Evolutionary conservation across 352 stramenopile species (phyloP).

Genomic region (Plasmopara viticola): DNA sequence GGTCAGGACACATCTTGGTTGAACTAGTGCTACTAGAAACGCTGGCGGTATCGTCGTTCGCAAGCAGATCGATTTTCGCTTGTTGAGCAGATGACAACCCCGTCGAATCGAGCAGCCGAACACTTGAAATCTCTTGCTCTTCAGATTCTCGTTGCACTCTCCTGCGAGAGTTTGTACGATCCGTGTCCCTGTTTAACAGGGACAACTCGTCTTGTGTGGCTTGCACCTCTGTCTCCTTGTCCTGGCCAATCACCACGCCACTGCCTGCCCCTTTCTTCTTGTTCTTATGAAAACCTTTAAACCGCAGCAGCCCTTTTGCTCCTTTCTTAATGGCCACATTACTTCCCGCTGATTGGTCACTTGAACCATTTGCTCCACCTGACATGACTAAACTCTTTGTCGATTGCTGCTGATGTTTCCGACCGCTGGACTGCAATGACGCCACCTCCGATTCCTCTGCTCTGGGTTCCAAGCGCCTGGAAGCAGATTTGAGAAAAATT

Average conservation of each 20-base stretch:
- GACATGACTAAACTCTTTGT: conserved; percentile 16
- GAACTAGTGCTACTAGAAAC: conserved; percentile 12
- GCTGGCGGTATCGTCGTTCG: conserved; percentile 1
- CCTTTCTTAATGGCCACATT: conserved; percentile 18
- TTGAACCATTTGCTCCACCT: conserved; percentile 3
- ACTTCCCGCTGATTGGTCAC: conserved; percentile 4
- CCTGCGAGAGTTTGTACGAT: conserved; percentile 29
- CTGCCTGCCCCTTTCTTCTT: conserved; percentile 17
- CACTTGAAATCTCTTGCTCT: neutral
- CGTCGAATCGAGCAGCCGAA: conserved; percentile 17
- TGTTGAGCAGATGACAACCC: conserved; percentile 14
- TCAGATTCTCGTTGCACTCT: conserved; percentile 5
- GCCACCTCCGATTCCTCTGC: conserved; percentile 30
- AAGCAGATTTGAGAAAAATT: conserved; percentile 28
- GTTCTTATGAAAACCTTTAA: conserved; percentile 22
- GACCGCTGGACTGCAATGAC: conserved; percentile 21
- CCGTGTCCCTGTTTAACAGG: conserved; percentile 37
- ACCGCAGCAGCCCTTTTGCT: conserved; percentile 14
- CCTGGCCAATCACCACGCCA: conserved; percentile 10
- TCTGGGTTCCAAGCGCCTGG: conserved; percentile 5
- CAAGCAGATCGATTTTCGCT: conserved; percentile 10
- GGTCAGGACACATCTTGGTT: conserved; percentile 19
- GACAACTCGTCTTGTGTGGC: conserved; percentile 15
- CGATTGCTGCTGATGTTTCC: conserved; percentile 9
- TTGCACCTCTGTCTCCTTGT: conserved; percentile 13